Base-by-base conservation (phyloP, 352 stramenopile genomes). In the Pythium periplocum region DNA sequence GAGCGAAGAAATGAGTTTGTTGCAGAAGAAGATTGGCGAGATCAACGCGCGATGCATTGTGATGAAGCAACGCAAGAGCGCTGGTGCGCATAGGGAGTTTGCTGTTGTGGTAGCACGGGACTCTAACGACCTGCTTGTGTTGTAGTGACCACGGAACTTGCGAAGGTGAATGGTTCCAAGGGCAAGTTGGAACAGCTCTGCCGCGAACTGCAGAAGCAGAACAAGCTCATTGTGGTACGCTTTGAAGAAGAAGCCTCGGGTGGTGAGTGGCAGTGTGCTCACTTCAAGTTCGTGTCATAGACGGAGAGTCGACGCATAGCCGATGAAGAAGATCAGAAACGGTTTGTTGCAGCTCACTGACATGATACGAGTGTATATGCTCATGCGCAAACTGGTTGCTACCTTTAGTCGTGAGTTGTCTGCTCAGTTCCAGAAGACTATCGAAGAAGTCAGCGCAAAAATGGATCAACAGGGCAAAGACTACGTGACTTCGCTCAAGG, bases 391-490 rank as follows among this genome's bases (percentile, higher is more conserved):
- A 26, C 17, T 26, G 17, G 17, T 26, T 26, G 17, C 17, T 26
- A 26, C 32, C 1, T 54, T 2, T 51, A 92, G 82, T 11, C 75
- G 78, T 17, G 78, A 91, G 30, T 53, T 95, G 40, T 91, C 78
- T 12, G 48, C 64, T 8, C 82, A 91, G 45, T 95, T 95, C 37
- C 80, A 95, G 34, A 93, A 77, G 45, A 95, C 84, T 17, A 93
- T 95, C 34, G 84, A 93, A 59, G 82, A 93, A 67, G 84, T 95
- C 45, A 90, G 84, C 62, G 55, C 67, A n/a, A 95, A 93, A 61
- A 95, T 95, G 84, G 84, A 95, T 37, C 74, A 91, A 43, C 82
- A 95, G 50, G 70, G 78, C 37, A 72, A 91, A 31, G 84, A 95
- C 62, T 93, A 95, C 59, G 73, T 95, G 48, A 60, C 76, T 3